Percentiles rank a stretch among this genome's conserved stretches.
Conservation (phyloP, 768 basidiomycete genomes). For the Suillus cothurnatus region DNA sequence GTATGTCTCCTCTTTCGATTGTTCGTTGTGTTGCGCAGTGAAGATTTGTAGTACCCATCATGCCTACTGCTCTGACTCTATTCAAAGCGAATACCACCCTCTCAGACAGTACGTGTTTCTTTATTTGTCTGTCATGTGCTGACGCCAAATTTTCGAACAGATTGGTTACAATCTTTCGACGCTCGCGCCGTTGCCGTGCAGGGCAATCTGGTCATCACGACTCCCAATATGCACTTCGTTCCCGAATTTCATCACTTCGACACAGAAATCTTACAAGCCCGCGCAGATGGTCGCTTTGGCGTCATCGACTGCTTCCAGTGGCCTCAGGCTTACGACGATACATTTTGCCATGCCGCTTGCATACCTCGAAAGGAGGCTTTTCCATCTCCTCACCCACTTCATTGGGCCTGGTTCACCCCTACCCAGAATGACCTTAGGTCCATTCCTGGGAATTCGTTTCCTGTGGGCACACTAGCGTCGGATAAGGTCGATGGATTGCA, state of each 20-base stretch:
- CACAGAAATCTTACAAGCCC: not conserved
- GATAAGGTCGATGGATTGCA: slow-evolving; percentile 9
- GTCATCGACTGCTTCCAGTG: slow-evolving; percentile 4
- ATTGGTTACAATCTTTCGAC: not conserved
- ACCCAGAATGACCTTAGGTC: not conserved
- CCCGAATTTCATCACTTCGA: not conserved
- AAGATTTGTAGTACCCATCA: not conserved
- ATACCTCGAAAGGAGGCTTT: slow-evolving; percentile 4
- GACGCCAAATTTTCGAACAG: not conserved
- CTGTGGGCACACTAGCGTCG: not conserved
- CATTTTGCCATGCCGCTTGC: not conserved
- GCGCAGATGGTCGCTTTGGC: not conserved
- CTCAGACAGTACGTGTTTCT: not conserved
- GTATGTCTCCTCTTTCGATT: not conserved
- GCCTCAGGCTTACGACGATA: not conserved
- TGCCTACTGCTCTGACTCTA: slow-evolving; percentile 1
- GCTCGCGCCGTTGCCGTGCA: not conserved
- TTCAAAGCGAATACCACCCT: not conserved
- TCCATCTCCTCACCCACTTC: slow-evolving; percentile 5
- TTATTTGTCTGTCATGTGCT: not conserved
- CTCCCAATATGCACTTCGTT: not conserved
- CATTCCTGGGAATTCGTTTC: not conserved
- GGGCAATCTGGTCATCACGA: not conserved
- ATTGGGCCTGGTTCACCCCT: slow-evolving; percentile 11
- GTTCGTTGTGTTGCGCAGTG: not conserved